Evolutionary conservation across 1,284 basidiomycete species (phyloP), one percentile per base, ranked within the genome.

Genomic region (Filobasidium uniguttulatum): DNA sequence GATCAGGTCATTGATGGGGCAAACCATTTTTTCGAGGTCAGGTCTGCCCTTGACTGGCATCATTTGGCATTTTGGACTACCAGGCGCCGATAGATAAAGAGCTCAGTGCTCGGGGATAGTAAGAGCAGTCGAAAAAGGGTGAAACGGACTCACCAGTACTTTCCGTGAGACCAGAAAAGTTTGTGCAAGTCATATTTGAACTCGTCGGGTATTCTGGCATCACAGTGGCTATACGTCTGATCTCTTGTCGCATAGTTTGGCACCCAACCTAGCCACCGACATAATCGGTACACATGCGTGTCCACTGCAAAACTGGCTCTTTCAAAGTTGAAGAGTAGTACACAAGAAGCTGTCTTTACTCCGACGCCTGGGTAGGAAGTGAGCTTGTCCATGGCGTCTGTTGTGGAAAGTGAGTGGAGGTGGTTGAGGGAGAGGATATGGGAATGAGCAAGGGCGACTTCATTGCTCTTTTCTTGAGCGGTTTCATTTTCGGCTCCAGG

Each of bases 321-420:
- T 1, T 78, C 79, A 19, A 86, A 71, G 60, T 81, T 83, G 62
- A 86, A 85, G n/a, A 85, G 71, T 14, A 83, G 64, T 0, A 85
- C 83, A 59, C 84, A 86, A 5, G 78, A 78, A 0, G 82, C 82
- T 0, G 83, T 85, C 68, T 86, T 86, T 1, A 81, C 80, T 0
- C 84, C 83, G 3, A 86, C 81, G 0, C 82, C 81, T 38, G 77
- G 70, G 55, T 80, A 80, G 4, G 75, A 72, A n/a, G 82, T 72
- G 17, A 84, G 71, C 56, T 79, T 80, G 53, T 73, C 67, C 81
- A 84, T 85, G 20, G 79, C 78, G 29, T 76, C 73, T 31, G 77
- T 75, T 60, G 84, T 76, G 1, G 74, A 57, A 34, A 68, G 54
- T 38, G 59, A 23, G 49, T 73, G 67, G n/a, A 67, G 58, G 49